Evolutionary conservation across 371 early-diverging fungal genomes (phyloP), one percentile per base, ranked within the genome.

Genomic region (Mortierella sp.): DNA sequence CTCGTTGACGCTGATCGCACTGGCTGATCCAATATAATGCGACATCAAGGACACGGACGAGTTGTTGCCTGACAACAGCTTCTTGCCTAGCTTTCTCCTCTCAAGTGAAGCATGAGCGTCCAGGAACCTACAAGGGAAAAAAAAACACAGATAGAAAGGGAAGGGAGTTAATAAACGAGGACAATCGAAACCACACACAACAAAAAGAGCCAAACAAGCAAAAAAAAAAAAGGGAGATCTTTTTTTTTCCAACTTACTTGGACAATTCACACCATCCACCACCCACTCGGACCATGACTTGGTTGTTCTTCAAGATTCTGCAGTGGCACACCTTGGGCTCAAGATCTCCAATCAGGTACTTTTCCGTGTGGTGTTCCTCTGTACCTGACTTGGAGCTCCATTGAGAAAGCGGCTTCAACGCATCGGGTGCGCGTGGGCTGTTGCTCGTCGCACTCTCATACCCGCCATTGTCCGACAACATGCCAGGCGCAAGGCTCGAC

Each of bases 241-340:
- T n/a, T n/a, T n/a, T n/a, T n/a, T n/a, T n/a, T n/a, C n/a, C n/a
- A 34, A 58, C 81, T 69, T 79, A 89, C 73, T 87, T 84, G 30
- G 90, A 86, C 10, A 89, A 68, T 58, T 89, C 90, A 16, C 82
- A 82, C 92, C 92, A 92, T 21, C 93, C 92, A 57, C 92, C 92
- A 24, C 92, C 92, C 2, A 92, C 89, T 46, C 92, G 84, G 42
- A 92, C 91, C 90, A 92, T 90, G 23, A 92, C 91, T 82, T 87
- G 86, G 14, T 85, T 83, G 57, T 86, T 86, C 50, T 85, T 81
- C 45, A 92, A 71, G 12, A 91, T 83, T 28, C 91, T 88, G 65
- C 92, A 92, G 65, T 87, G 90, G 47, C 89, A 89, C n/a, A 90
- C 64, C 59, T 90, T 89, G 18, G 89, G 89, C 58, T 90, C 86